Conservation (phyloP, 169 alveolate genomes). For the Babesia ovis region DNA sequence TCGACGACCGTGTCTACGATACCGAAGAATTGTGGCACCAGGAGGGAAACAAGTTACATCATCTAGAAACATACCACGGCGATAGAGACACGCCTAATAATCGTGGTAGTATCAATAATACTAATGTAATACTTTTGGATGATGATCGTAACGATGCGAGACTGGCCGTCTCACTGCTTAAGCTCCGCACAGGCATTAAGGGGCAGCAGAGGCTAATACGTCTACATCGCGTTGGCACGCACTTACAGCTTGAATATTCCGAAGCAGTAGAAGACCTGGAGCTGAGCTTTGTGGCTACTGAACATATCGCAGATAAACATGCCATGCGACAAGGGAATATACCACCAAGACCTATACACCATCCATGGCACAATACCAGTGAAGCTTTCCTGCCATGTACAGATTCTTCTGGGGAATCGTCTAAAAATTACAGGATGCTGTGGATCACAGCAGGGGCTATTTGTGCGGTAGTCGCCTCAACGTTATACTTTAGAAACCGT, state of each 20-base stretch:
- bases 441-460: neutral
- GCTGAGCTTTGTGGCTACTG: conserved; percentile 1
- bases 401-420: neutral
- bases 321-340: neutral
- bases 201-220: conserved; percentile 35
- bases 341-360: neutral
- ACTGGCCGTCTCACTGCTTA: conserved; percentile 18
- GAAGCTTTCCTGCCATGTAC: neutral
- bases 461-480: neutral
- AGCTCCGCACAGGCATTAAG: conserved; percentile 21
- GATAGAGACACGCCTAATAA: neutral
- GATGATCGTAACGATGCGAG: conserved; percentile 11
- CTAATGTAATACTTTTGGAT: conserved; percentile 12
- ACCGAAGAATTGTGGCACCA: neutral
- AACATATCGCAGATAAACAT: neutral
- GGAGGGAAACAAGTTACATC: neutral
- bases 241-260: conserved; percentile 33
- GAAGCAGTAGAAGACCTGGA: conserved; percentile 37
- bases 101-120: neutral
- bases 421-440: neutral
- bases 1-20: neutral
- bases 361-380: conserved; percentile 20
- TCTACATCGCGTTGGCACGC: conserved; percentile 15
- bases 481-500: conserved; percentile 8
- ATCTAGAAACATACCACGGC: neutral